Evolutionary conservation across 768 basidiomycete genomes (phyloP).

Genomic region (Russula brevipes): DNA sequence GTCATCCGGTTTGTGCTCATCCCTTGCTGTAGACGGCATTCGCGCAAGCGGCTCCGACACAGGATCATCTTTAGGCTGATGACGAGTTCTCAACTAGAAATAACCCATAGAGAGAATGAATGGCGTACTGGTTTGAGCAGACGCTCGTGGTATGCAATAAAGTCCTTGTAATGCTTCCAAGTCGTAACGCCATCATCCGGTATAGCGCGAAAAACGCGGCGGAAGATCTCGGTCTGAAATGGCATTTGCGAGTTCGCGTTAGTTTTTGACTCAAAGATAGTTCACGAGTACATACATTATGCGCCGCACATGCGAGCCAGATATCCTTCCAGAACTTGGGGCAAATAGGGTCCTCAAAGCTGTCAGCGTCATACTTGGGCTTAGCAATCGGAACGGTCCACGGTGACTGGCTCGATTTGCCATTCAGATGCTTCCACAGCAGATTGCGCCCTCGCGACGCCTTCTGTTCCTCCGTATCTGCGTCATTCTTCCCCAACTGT

Average conservation of each 20-base stretch:
- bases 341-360: constrained; percentile 84
- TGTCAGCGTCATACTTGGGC: constrained; percentile 69
- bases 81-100: neutral
- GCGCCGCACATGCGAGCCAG: constrained; percentile 82
- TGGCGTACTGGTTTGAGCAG: constrained; percentile 57
- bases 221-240: constrained; percentile 84
- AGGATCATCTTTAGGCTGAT: constrained; percentile 41
- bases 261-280: neutral
- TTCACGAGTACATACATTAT: constrained; percentile 59
- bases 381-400: constrained; percentile 62
- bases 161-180: constrained; percentile 95
- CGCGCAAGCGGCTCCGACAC: constrained; percentile 46
- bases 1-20: constrained; percentile 33
- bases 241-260: constrained; percentile 1
- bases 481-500: constrained; percentile 41
- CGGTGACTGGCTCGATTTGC: constrained; percentile 47
- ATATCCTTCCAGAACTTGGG: constrained; percentile 86
- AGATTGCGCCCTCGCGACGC: constrained; percentile 47
- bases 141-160: constrained; percentile 68
- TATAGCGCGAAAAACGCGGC: constrained; percentile 89
- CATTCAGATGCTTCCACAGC: constrained; percentile 48
- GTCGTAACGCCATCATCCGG: constrained; percentile 92
- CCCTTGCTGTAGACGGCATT: constrained; percentile 54
- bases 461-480: constrained; percentile 45
- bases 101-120: constrained; percentile 2